Base-by-base conservation (phyloP, 2,329 filamentous ascomycete genomes). In the Leptographium galeiforme region DNA sequence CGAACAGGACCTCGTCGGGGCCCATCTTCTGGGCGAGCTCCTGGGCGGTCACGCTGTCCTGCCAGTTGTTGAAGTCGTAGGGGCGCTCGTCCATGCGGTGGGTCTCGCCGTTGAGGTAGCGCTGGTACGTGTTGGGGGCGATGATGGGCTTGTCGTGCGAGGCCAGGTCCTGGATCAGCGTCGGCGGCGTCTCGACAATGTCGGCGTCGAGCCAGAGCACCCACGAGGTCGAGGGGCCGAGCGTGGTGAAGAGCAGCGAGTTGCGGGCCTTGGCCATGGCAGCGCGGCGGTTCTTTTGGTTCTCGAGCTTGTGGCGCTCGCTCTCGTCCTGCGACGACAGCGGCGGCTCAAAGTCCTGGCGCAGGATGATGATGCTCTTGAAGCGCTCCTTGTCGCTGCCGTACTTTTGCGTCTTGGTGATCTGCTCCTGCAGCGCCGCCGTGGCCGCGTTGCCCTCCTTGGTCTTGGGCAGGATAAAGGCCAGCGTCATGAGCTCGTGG, bases 21-120 rank as follows among this genome's bases (percentile, higher is more conserved):
- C 82, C 87, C 89, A 98, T 90, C 62, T 81, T 81, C 12, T 77
- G 72, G 2, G 79, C 90, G 58, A 98, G 71, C 39, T 85, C 77
- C 63, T 84, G 78, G 1, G 93, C 91, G 2, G 78, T 84, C 1
- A 84, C 77, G 64, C 87, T 95, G 65, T 98, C 93, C 63, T 91
- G 82, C 93, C 93, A 98, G 66, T 87, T 95, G 72, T 98, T 98
- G 76, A 84, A 97, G 70, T 98, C 93, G 67, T 98, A 98, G 0
- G 90, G 82, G 6, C 93, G 81, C 63, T 91, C 81, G 45, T 83
- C 81, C 72, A 80, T 79, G 58, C 81, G 75, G 63, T 85, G 84
- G 51, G 78, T 83, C 14, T 85, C 77, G 1, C 73, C 62, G 58
- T 96, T 84, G 48, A 78, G 78, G 70, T 81, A 97, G 58, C 85